These are phyloP conservation scores for Cyberlindnera maritima DNA, from an alignment of 805 yeast species.

Conservation along the genomic window DNA sequence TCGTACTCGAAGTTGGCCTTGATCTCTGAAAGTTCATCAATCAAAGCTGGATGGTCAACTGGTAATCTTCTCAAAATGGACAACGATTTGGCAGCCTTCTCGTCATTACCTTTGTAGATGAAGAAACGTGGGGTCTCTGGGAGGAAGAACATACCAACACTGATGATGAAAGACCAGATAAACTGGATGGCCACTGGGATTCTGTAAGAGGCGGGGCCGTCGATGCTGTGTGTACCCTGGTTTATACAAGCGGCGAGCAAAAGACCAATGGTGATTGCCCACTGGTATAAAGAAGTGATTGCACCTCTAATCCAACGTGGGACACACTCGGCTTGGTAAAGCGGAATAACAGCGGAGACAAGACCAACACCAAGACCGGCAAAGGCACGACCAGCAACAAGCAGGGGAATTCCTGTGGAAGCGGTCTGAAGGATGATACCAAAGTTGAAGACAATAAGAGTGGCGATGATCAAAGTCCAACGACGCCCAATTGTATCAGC, in stretches of 20 bases:
- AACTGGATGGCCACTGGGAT: constrained; percentile 74
- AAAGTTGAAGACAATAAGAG: constrained; percentile 46
- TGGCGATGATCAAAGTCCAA: constrained; percentile 40
- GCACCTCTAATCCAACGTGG: constrained; percentile 81
- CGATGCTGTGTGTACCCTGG: constrained; percentile 58
- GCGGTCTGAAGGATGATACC: constrained; percentile 53
- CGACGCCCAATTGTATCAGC: constrained; percentile 57
- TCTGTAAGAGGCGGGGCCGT: constrained; percentile 60
- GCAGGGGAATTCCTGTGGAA: constrained; percentile 42
- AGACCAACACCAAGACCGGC: constrained; percentile 76
- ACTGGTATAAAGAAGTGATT: constrained; percentile 71
- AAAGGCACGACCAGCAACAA: constrained; percentile 67
- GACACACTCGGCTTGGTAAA: constrained; percentile 77
- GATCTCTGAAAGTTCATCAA: constrained; percentile 47
- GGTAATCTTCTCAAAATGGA: constrained; percentile 52
- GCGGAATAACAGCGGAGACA: constrained; percentile 67
- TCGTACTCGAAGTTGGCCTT: constrained; percentile 47
- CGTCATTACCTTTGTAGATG: constrained; percentile 53
- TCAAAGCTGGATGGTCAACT: constrained; percentile 39
- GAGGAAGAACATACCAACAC: constrained; percentile 58
- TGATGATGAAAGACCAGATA: constrained; percentile 62
- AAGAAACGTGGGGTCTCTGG: constrained; percentile 79
- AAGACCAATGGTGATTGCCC: constrained; percentile 71
- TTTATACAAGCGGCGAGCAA: constrained; percentile 67
- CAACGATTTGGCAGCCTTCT: constrained; percentile 56